Evolutionary conservation across 495 filamentous ascomycete genomes (phyloP), one percentile per base, ranked within the genome.

Genomic region (Astrothelium subdiscretum): DNA sequence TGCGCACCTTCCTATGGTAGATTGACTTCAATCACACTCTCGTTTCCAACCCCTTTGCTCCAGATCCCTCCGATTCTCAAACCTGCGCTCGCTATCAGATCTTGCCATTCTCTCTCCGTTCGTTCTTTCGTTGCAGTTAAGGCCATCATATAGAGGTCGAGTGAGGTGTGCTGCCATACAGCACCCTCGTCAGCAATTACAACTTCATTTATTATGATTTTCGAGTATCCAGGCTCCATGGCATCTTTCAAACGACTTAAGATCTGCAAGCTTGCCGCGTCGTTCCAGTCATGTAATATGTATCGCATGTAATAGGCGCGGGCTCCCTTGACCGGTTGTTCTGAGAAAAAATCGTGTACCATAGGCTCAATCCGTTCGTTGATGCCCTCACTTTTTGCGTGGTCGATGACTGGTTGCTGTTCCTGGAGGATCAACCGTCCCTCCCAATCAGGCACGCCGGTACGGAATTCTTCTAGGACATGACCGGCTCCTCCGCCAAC

Each of bases 191-290:
- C 72, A 5, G 72, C 75, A 13, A 85, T 70, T 13, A 84, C 72
- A 63, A 76, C 78, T 67, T 84, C 81, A 63, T 81, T 80, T 26
- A 84, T 71, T 59, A 83, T 66, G 31, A 85, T 69, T 35, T 73
- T 71, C 26, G 71, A 75, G 62, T 83, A 82, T 0, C 78, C 79
- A 38, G 69, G 74, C 65, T 74, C 72, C 73, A 82, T 71, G 31
- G 79, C 80, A 15, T 29, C 18, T 13, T 44, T 54, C 24, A 70
- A 38, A 32, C 62, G 43, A 2, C 22, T 12, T 5, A 70, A 61
- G 58, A 67, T 65, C 27, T 59, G 24, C 2, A 20, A 12, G 35
- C 59, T 59, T 1, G 12, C 24, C n/a, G 13, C 59, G 27, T 65
- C 58, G 3, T 59, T 58, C 66, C 68, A 70, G 38, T 68, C 66